Conservation (phyloP, 306 rosid genomes). For the Pyrus communis region DNA sequence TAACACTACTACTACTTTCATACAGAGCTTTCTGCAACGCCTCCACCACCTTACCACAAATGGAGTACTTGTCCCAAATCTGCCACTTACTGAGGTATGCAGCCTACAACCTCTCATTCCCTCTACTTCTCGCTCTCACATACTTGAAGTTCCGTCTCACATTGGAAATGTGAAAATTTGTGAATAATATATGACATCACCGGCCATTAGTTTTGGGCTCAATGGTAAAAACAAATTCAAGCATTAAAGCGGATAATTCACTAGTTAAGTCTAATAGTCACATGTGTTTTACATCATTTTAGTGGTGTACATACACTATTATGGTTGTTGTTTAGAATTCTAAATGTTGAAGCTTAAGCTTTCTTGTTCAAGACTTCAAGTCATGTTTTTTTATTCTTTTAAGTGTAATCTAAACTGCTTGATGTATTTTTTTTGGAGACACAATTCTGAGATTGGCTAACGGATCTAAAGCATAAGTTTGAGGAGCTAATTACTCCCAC, state of each 20-base stretch:
- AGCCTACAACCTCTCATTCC: neutral
- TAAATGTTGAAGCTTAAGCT: neutral
- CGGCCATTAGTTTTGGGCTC: neutral
- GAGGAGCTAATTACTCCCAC: neutral
- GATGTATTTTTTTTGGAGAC: neutral
- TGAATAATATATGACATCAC: neutral
- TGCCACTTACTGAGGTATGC: slow-evolving; percentile 63
- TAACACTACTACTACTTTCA: slow-evolving; percentile 1
- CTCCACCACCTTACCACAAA: slow-evolving; percentile 17
- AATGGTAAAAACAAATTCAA: neutral
- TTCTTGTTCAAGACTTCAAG: neutral
- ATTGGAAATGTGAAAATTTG: neutral
- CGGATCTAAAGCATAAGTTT: neutral
- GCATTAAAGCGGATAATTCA: neutral
- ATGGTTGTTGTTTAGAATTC: neutral
- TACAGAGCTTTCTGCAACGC: slow-evolving; percentile 29
- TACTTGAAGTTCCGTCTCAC: neutral
- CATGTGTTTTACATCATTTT: neutral
- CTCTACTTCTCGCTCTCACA: neutral
- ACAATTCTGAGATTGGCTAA: neutral
- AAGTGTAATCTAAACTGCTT: neutral
- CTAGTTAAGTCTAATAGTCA: neutral
- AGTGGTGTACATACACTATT: too few species aligned
- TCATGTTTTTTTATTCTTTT: neutral
- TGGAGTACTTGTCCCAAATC: slow-evolving; percentile 21